phyloP scores from a whole-genome alignment of 2,329 filamentous ascomycete species.

The Botrytis paeoniae region DNA sequence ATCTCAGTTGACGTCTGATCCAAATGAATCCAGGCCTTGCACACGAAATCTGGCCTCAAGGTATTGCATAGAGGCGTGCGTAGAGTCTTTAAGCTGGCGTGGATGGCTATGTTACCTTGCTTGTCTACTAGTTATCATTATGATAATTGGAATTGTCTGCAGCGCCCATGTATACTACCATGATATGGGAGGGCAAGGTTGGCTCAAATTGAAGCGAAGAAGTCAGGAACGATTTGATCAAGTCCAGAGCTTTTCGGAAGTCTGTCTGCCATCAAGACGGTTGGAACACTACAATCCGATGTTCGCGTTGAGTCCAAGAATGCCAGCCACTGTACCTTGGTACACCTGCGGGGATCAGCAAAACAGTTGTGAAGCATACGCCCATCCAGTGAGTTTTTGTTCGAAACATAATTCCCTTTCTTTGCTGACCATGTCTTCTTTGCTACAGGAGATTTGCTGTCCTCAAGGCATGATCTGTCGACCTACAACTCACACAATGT shows the following conservation, averaged over 20 bases:
- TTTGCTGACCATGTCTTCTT: not conserved
- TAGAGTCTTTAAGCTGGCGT: conserved; percentile 21
- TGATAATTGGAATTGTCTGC: conserved; percentile 31
- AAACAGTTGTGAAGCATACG: conserved; percentile 32
- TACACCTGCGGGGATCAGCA: conserved; percentile 36
- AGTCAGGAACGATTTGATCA: not conserved
- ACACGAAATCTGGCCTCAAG: conserved; percentile 9
- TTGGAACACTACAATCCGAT: conserved; percentile 7
- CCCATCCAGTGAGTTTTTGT: conserved; percentile 29
- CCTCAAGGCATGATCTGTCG: conserved; percentile 31
- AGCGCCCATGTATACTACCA: conserved; percentile 31
- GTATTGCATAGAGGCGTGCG: conserved; percentile 1
- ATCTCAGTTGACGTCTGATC: conserved; percentile 25
- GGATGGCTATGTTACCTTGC: conserved; percentile 26
- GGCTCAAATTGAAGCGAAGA: conserved; percentile 23
- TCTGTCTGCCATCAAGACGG: conserved; percentile 31
- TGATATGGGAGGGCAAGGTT: conserved; percentile 32
- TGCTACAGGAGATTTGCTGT: conserved; percentile 34
- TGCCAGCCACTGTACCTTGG: conserved; percentile 28
- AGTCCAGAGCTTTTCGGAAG: not conserved
- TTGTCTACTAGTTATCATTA: conserved; percentile 24
- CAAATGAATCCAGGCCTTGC: conserved; percentile 13
- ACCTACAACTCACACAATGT: conserved; percentile 26
- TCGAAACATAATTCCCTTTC: not conserved
- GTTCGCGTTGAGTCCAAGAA: conserved; percentile 11